phyloP scores from a whole-genome alignment of 371 early-diverging fungal genomes.

The Phascolomyces articulosus region DNA sequence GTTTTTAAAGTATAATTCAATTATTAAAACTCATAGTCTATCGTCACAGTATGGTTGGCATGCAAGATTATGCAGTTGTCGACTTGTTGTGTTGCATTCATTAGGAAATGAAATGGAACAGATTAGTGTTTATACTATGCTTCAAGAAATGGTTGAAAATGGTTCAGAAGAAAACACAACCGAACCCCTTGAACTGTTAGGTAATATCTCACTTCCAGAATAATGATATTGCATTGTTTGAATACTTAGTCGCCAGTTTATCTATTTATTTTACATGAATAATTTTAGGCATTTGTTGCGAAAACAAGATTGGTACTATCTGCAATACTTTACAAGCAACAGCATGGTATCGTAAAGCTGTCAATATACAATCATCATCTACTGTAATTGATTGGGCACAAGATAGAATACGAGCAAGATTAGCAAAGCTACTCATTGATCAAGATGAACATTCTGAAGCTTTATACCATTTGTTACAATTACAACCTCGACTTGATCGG shows the following conservation, averaged over 20 bases:
- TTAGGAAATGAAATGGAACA: constrained; percentile 5
- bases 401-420: constrained; percentile 28
- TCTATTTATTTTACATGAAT: too few species aligned
- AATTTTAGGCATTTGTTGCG: constrained; percentile 21
- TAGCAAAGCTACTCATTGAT: constrained; percentile 26
- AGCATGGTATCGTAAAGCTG: constrained; percentile 7
- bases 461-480: constrained; percentile 12
- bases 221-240: too few species aligned
- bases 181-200: constrained; percentile 24
- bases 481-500: constrained; percentile 17
- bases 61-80: constrained; percentile 14
- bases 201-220: too few species aligned
- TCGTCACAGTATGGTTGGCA: constrained; percentile 19
- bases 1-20: constrained; percentile 10
- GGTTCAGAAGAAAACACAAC: constrained; percentile 4
- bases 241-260: too few species aligned
- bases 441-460: constrained; percentile 18
- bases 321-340: constrained; percentile 10
- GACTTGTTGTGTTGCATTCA: constrained; percentile 16
- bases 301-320: constrained; percentile 19
- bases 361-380: not conserved
- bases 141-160: constrained; percentile 16
- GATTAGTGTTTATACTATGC: constrained; percentile 4
- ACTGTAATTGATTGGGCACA: constrained; percentile 27
- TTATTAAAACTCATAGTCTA: constrained; percentile 8